A percentile compares a stretch with the other conserved stretches of the same genome.
These are phyloP conservation scores for Elymus sibiricus DNA, from an alignment of 176 grass and related monocot species.

Conservation along the genomic window DNA sequence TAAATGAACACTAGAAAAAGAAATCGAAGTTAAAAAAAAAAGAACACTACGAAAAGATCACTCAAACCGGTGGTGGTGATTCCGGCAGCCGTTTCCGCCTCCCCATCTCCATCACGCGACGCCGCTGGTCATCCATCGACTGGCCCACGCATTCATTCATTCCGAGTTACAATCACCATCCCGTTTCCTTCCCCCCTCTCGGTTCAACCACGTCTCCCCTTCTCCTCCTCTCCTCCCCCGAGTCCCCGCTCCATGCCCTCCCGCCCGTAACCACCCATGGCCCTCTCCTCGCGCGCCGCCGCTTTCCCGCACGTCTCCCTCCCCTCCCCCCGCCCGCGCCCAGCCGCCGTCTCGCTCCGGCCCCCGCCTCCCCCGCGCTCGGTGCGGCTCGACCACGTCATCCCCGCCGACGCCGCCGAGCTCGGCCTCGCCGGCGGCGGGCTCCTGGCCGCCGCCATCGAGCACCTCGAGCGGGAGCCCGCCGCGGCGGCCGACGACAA, in stretches of 20 bases:
- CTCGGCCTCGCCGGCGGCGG: conserved; percentile 5
- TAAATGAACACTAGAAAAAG: too few species aligned
- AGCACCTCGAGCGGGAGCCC: conserved; percentile 80
- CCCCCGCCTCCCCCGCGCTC: conserved; percentile 29
- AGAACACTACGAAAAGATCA: neutral
- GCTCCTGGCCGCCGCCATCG: conserved; percentile 52
- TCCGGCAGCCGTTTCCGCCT: conserved; percentile 10
- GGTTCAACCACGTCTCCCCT: conserved; percentile 34
- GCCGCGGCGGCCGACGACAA: conserved; percentile 51
- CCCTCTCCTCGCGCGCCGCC: conserved; percentile 41
- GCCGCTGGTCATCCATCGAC: neutral
- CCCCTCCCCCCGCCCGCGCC: conserved; percentile 18
- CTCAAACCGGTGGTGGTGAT: neutral
- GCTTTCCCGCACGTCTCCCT: conserved; percentile 25
- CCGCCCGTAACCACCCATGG: conserved; percentile 36
- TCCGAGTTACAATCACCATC: neutral
- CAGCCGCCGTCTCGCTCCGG: neutral
- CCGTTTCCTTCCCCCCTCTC: neutral
- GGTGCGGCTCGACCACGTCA: conserved; percentile 42
- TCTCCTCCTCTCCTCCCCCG: conserved; percentile 29
- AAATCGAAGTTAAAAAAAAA: too few species aligned
- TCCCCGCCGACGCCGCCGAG: conserved; percentile 7
- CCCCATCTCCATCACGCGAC: neutral
- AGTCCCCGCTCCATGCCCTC: conserved; percentile 18
- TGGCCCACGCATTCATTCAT: neutral